Percentiles rank a stretch among this genome's conserved stretches.
Conservation (phyloP, 768 basidiomycete genomes). For the Scleroderma bovista region DNA sequence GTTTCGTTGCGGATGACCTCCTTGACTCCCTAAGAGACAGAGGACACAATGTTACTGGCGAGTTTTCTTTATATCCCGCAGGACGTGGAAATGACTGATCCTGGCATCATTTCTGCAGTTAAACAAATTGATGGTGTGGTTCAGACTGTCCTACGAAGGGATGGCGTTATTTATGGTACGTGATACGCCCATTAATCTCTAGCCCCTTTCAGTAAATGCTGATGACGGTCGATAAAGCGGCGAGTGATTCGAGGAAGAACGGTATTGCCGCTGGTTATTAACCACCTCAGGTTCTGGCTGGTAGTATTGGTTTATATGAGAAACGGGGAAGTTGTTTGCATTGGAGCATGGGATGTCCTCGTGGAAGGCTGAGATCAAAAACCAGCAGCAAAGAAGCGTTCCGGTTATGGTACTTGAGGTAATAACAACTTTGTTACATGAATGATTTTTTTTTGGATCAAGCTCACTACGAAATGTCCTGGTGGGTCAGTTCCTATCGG, state of each 20-base stretch:
- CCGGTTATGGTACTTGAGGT: no score
- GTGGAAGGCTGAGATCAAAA: neutral
- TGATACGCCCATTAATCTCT: constrained; percentile 3
- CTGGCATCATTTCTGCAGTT: no score
- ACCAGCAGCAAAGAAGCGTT: no score
- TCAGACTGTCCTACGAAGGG: constrained; percentile 52
- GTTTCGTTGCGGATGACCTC: constrained; percentile 50
- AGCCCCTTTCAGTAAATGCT: neutral
- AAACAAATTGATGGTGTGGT: constrained; percentile 73
- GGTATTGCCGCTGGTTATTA: constrained; percentile 88
- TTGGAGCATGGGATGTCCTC: no score
- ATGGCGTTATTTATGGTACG: constrained; percentile 62
- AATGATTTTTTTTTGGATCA: no score
- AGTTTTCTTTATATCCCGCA: constrained; percentile 14
- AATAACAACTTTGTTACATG: no score
- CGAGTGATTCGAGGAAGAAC: constrained; percentile 89
- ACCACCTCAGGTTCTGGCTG: neutral
- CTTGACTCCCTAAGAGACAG: constrained; percentile 48
- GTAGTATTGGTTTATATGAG: neutral
- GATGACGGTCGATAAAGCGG: constrained; percentile 45
- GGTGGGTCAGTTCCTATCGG: no score
- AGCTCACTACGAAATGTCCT: no score
- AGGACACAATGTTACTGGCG: constrained; percentile 73
- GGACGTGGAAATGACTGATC: no score
- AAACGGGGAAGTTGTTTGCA: neutral